These are phyloP conservation scores for Cunninghamia lanceolata DNA, from an alignment of 75 land plant genomes.

Conservation along the genomic window DNA sequence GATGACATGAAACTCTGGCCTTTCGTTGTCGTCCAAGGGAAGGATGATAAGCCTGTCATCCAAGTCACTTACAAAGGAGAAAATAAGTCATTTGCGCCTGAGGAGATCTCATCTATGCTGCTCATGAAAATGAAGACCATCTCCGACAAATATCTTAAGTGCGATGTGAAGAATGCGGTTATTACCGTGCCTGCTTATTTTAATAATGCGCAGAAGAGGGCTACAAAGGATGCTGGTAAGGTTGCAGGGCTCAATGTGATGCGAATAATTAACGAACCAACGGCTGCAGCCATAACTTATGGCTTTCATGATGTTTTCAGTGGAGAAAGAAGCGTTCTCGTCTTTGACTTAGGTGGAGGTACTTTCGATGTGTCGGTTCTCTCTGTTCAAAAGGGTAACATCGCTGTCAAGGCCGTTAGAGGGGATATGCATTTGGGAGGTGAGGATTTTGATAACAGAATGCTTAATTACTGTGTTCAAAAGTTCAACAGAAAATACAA, in stretches of 20 bases:
- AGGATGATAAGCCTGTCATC: slow-evolving; percentile 19
- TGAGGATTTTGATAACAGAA: slow-evolving; percentile 39
- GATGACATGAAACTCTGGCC: slow-evolving; percentile 19
- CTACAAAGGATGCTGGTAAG: slow-evolving; percentile 15
- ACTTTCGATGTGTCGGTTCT: slow-evolving; percentile 33
- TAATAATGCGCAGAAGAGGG: slow-evolving; percentile 8
- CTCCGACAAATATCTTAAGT: slow-evolving; percentile 13
- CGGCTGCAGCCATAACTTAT: not conserved
- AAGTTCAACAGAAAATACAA: slow-evolving; percentile 27
- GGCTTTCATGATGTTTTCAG: not conserved
- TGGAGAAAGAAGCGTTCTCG: slow-evolving; percentile 5
- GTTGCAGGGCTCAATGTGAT: slow-evolving; percentile 19
- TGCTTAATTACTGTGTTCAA: slow-evolving; percentile 29
- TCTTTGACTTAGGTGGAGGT: slow-evolving; percentile 29
- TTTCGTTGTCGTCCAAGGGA: slow-evolving; percentile 11
- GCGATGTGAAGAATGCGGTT: slow-evolving; percentile 19
- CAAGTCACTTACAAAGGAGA: slow-evolving; percentile 12
- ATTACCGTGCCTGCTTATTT: slow-evolving; percentile 32
- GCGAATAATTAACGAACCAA: slow-evolving; percentile 27
- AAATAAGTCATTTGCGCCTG: slow-evolving; percentile 12
- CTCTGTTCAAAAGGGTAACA: slow-evolving; percentile 32
- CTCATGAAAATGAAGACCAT: slow-evolving; percentile 16
- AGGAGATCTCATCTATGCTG: slow-evolving; percentile 33
- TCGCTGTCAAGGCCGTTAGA: slow-evolving; percentile 12
- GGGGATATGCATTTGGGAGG: slow-evolving; percentile 31